Conservation (phyloP, 1,139 yeast species). For the Scheffersomyces segobiensis region DNA sequence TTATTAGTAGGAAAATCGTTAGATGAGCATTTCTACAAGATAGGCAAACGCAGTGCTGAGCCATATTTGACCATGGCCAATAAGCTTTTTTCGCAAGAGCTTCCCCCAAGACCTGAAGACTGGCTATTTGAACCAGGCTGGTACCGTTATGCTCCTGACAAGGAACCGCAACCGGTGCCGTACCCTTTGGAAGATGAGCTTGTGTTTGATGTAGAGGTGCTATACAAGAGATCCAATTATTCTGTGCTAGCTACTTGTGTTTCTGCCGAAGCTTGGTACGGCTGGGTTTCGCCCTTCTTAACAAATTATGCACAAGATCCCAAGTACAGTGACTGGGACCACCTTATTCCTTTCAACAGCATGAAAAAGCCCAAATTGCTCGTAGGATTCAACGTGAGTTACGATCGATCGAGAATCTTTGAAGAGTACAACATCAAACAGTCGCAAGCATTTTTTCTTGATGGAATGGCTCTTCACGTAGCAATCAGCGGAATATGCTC, state of each 20-base stretch:
- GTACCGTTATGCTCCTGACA: slow-evolving; percentile 66
- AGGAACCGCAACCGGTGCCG: slow-evolving; percentile 56
- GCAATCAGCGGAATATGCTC: slow-evolving; percentile 94
- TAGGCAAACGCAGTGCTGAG: slow-evolving; percentile 62
- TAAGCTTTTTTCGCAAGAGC: slow-evolving; percentile 31
- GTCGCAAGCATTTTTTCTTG: slow-evolving; percentile 77
- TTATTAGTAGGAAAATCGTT: slow-evolving; percentile 63
- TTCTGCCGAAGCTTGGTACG: slow-evolving; percentile 82
- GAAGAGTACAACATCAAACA: slow-evolving; percentile 78
- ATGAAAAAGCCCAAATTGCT: slow-evolving; percentile 53
- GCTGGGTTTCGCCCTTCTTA: slow-evolving; percentile 90
- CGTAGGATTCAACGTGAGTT: slow-evolving; percentile 89
- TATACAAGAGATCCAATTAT: slow-evolving; percentile 72
- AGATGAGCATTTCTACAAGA: slow-evolving; percentile 80
- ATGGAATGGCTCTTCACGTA: slow-evolving; percentile 91
- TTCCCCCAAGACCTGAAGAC: slow-evolving; percentile 50
- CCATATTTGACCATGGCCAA: slow-evolving; percentile 59
- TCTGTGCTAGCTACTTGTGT: slow-evolving; percentile 85
- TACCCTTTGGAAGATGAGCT: slow-evolving; percentile 67
- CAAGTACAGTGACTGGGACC: slow-evolving; percentile 47
- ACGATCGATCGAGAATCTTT: slow-evolving; percentile 79
- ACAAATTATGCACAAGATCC: slow-evolving; percentile 42
- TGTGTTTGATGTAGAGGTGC: slow-evolving; percentile 87
- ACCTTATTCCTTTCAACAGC: slow-evolving; percentile 73
- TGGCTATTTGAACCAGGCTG: slow-evolving; percentile 77